Percentiles rank a stretch among this genome's conserved stretches.
phyloP scores from a whole-genome alignment of 2,329 filamentous ascomycete species.

The Chaetomium globosum region DNA sequence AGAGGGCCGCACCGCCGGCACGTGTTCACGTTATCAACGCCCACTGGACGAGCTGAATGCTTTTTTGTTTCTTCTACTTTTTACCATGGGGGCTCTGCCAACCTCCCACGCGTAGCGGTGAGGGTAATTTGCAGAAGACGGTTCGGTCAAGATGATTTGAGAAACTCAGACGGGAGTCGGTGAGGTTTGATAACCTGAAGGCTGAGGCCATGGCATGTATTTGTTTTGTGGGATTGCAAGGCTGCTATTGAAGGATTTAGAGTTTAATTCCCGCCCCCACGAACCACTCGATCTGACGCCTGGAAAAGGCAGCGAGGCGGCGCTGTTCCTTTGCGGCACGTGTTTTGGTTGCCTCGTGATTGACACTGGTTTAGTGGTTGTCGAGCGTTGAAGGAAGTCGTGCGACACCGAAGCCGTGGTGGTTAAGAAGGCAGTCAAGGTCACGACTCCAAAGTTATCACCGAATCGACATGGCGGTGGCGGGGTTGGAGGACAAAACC shows the following conservation, averaged over 20 bases:
- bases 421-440: background rate
- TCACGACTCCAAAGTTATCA: background rate
- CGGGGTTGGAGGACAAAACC: background rate
- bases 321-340: background rate
- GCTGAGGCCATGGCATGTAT: background rate
- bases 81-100: background rate
- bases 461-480: background rate
- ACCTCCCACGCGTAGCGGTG: background rate
- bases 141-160: background rate
- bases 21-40: background rate
- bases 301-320: background rate
- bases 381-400: background rate
- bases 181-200: background rate
- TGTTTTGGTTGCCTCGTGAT: background rate
- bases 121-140: background rate
- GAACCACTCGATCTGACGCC: background rate
- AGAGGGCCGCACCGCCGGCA: background rate
- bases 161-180: background rate
- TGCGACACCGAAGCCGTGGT: background rate
- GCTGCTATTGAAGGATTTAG: background rate
- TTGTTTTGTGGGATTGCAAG: background rate
- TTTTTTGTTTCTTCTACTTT: background rate
- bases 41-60: background rate
- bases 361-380: too few relatives aligned
- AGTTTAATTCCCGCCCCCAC: slow-evolving; percentile 9